phyloP scores from a whole-genome alignment of 2,329 filamentous ascomycete genomes.

The Tolypocladium ovalisporum region DNA sequence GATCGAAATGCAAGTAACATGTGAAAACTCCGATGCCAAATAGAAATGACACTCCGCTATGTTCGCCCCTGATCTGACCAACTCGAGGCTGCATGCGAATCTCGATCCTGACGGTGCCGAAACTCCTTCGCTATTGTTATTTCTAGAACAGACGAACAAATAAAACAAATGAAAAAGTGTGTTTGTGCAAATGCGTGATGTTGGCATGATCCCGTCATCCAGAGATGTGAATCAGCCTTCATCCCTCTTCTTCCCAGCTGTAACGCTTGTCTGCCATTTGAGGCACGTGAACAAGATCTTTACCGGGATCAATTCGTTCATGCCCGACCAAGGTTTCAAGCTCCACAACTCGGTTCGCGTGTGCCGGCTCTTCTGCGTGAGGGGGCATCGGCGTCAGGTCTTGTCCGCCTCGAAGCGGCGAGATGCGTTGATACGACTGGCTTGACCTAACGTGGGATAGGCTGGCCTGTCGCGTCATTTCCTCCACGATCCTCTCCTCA shows the following conservation, averaged over 20 bases:
- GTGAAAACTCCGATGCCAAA: not conserved
- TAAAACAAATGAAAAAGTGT: not conserved
- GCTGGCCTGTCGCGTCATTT: conserved; percentile 14
- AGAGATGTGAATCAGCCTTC: not conserved
- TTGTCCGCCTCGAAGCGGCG: not conserved
- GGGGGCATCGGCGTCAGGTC: not conserved
- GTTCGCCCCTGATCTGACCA: not conserved
- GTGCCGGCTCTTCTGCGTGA: not conserved
- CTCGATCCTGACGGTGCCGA: not conserved
- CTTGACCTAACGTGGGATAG: conserved; percentile 2
- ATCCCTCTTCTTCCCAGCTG: conserved; percentile 35
- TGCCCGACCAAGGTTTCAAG: not conserved
- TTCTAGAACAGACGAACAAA: conserved; percentile 2
- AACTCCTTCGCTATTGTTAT: conserved; percentile 10
- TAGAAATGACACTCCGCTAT: not conserved
- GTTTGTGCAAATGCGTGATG: not conserved
- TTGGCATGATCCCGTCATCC: not conserved
- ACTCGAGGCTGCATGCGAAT: not conserved
- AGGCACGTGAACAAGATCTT: conserved; percentile 39
- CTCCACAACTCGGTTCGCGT: not conserved
- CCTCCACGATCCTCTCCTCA: conserved; percentile 28
- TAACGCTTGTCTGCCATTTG: conserved; percentile 38
- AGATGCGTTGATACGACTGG: not conserved
- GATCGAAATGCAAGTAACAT: not conserved
- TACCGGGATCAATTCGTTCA: conserved; percentile 30